phyloP scores from a whole-genome alignment of 805 yeast species.

The Suhomyces pyralidae region DNA sequence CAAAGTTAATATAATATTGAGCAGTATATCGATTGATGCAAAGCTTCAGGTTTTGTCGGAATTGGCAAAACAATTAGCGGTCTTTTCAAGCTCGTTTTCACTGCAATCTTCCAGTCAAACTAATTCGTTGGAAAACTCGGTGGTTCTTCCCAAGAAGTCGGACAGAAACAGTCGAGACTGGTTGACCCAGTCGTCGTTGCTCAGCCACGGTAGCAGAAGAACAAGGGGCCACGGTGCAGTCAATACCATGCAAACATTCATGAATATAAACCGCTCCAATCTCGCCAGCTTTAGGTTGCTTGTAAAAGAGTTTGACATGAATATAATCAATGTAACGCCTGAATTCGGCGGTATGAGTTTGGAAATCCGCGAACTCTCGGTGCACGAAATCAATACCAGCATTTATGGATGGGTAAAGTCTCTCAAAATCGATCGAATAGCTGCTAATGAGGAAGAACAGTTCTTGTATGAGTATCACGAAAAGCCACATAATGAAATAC shows the following conservation, averaged over 20 bases:
- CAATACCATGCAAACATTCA: conserved; percentile 9
- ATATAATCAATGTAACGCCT: conserved; percentile 15
- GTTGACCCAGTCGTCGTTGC: not conserved
- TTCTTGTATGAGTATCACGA: conserved; percentile 21
- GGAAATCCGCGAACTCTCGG: conserved; percentile 11
- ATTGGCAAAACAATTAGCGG: not conserved
- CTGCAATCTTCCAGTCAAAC: conserved; percentile 1
- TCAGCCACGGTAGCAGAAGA: conserved; percentile 4
- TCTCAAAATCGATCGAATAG: conserved; percentile 15
- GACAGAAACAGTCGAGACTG: not conserved
- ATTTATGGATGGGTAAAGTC: conserved; percentile 21
- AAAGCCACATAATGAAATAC: conserved; percentile 3
- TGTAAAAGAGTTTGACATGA: conserved; percentile 17
- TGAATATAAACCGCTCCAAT: conserved; percentile 35
- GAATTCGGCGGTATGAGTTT: conserved; percentile 26
- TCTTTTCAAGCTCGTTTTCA: not conserved
- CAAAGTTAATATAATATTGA: conserved; percentile 12
- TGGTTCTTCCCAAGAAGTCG: not conserved
- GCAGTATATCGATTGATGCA: conserved; percentile 12
- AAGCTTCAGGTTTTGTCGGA: conserved; percentile 9
- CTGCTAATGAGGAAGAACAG: conserved; percentile 1
- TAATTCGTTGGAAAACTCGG: conserved; percentile 15
- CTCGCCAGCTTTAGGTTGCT: conserved; percentile 34
- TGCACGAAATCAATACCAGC: conserved; percentile 19
- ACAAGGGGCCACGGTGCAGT: not conserved